Percentiles rank a stretch among this genome's conserved stretches.
These are phyloP conservation scores for Fusarium anthophilum DNA, from an alignment of 2,329 filamentous ascomycete species.

Conservation along the genomic window DNA sequence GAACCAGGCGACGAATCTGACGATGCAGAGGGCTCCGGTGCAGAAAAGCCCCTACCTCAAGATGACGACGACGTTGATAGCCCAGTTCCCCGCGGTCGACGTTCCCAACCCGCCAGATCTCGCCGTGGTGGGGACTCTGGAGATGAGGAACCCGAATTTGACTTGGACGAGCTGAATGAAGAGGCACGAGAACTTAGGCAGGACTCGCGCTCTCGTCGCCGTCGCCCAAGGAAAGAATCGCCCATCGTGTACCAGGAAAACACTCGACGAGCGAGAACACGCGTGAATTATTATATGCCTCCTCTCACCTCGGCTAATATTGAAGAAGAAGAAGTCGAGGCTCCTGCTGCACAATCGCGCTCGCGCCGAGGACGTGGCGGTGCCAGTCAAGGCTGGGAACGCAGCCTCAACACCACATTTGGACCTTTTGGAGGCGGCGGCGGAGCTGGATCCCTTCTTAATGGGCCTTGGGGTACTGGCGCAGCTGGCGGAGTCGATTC, in stretches of 20 bases:
- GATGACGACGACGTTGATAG: slow-evolving; percentile 58
- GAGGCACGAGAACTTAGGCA: slow-evolving; percentile 70
- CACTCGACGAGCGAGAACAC: slow-evolving; percentile 61
- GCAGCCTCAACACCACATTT: slow-evolving; percentile 86
- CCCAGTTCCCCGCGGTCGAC: slow-evolving; percentile 60
- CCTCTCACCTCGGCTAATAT: slow-evolving; percentile 70
- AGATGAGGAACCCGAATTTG: slow-evolving; percentile 67
- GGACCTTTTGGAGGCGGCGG: slow-evolving; percentile 92
- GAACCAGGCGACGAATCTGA: slow-evolving; percentile 69
- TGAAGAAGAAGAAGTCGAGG: slow-evolving; percentile 78
- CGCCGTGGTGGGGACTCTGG: slow-evolving; percentile 61
- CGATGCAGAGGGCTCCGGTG: slow-evolving; percentile 59
- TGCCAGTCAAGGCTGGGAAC: slow-evolving; percentile 73
- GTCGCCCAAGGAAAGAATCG: slow-evolving; percentile 61
- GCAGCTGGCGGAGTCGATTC: slow-evolving; percentile 86
- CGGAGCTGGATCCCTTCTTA: slow-evolving; percentile 75
- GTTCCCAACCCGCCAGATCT: slow-evolving; percentile 57
- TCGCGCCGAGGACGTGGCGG: slow-evolving; percentile 71
- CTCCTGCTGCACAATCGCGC: slow-evolving; percentile 74
- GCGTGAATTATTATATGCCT: slow-evolving; percentile 87
- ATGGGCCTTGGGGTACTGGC: slow-evolving; percentile 77
- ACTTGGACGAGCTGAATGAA: slow-evolving; percentile 72
- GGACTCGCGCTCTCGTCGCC: slow-evolving; percentile 62
- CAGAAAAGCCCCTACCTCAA: slow-evolving; percentile 48
- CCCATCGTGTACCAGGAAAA: slow-evolving; percentile 68